A percentile compares a stretch with the other conserved stretches of the same genome.
phyloP scores from a whole-genome alignment of 169 alveolate genomes.

The Babesia microti region DNA sequence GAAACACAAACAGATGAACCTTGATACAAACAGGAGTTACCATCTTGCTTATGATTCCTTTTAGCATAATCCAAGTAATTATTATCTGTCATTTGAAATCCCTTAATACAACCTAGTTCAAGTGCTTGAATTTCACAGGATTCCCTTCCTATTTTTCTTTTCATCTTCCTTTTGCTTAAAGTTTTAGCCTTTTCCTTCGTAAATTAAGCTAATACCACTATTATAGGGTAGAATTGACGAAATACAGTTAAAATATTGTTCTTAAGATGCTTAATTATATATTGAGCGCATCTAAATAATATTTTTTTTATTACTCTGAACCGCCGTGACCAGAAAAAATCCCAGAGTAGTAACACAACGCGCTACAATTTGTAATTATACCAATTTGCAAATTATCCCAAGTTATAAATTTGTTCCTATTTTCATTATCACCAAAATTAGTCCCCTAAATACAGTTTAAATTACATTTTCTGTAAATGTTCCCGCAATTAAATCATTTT shows the following conservation, averaged over 20 bases:
- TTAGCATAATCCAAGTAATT: slow-evolving; percentile 49
- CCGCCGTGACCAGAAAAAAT: slow-evolving; percentile 73
- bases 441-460: neutral
- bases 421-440: neutral
- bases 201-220: slow-evolving; percentile 3
- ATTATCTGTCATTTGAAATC: slow-evolving; percentile 65
- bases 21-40: slow-evolving; percentile 2
- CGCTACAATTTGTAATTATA: slow-evolving; percentile 53
- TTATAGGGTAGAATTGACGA: slow-evolving; percentile 48
- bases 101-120: slow-evolving; percentile 44
- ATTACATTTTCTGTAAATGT: slow-evolving; percentile 41
- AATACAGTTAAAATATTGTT: slow-evolving; percentile 60
- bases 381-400: slow-evolving; percentile 55
- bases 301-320: slow-evolving; percentile 23
- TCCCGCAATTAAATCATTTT: slow-evolving; percentile 52
- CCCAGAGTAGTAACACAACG: slow-evolving; percentile 65
- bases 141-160: slow-evolving; percentile 1
- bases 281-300: slow-evolving; percentile 55
- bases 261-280: slow-evolving; percentile 58
- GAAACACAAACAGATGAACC: slow-evolving; percentile 51
- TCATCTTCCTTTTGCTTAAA: neutral
- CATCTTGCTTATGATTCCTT: slow-evolving; percentile 20
- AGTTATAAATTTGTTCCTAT: slow-evolving; percentile 26
- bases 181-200: slow-evolving; percentile 4
- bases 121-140: slow-evolving; percentile 33